Evolutionary conservation across 2,329 filamentous ascomycete species (phyloP), one percentile per base, ranked within the genome.

Genomic region (Aspergillus ochraceus): DNA sequence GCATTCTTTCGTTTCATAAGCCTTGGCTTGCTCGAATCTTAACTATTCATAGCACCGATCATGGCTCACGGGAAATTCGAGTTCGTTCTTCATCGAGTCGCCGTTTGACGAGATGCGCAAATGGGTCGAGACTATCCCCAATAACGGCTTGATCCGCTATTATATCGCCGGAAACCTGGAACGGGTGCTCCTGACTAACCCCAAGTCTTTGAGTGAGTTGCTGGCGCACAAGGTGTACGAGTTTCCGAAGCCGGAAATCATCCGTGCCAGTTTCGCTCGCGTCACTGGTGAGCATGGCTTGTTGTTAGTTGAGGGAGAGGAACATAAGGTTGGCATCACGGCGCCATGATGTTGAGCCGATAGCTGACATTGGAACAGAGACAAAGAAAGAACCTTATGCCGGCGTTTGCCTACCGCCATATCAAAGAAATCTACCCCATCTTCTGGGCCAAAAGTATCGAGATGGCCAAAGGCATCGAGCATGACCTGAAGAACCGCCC

Each of bases 241-340:
- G 46, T 93, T 90, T 65, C 70, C 81, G 49, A 92, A 91, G 70
- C 88, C 89, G 0, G 55, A 67, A 1, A 70, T 80, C 24, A 66
- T 90, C 30, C 79, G 70, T 17, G 52, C 62, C 14, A 70, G 69
- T 8, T 63, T 82, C 29, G 67, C 66, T 4, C 73, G 71, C 22
- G 57, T 80, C 6, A 66, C 78, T 1, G 80, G 80, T 4, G 51
- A 58, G 1, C 66, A 77, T 53, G 79, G 80, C 0, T 36, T 82
- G 11, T 77, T 97, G 42, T 79, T 97, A 11, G 90, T 91, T 2
- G 93, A 97, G 75, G 93, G 93, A n/a, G 90, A 96, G 12, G 90
- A 93, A 69, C 94, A 97, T 75, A 95, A 90, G 78, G 79, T 85
- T 12, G n/a, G 47, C 17, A 24, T 11, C 6, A 20, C 26, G 14